Base-by-base conservation (phyloP, 192 early-diverging fungal species). In the Chytriomyces hyalinus region DNA sequence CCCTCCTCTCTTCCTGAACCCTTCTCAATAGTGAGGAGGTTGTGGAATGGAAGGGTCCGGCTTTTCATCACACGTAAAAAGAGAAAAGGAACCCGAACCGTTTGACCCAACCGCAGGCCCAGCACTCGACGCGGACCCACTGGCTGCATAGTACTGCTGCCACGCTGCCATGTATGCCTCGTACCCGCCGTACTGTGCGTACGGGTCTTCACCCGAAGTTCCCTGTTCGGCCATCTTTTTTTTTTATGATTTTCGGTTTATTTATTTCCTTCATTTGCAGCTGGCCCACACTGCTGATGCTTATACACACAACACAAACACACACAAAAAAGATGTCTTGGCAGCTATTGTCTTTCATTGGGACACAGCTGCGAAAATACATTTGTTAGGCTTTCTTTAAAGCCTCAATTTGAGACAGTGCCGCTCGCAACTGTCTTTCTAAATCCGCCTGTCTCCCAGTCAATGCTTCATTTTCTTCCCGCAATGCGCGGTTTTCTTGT, bases 141-240 rank as follows among this genome's bases (percentile, higher is more conserved):
- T 51, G 8, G 48, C n/a, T 17, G 69, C 49, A 26, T 71, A 71
- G 69, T 71, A 71, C 15, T 50, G 51, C 8, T n/a, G 22, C 69
- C 69, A 71, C 24, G 50, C 50, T n/a, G 69, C 69, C 20, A 49
- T 57, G 50, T 71, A 71, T 17, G 69, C 69, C 48, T 71, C 69
- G 51, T 71, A 71, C n/a, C 69, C 69, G 57, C 69, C 69, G 69
- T 71, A 71, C 69, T 71, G 69, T 15, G 69, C 69, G 50, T 71
- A 71, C 15, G 69, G 69, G 36, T 71, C 69, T 26, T 71, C 69
- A 8, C 24, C 50, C 28, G 28, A 36, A 36, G 28, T 36, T 36
- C 28, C 28, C 28, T 36, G 28, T 36, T 36, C 28, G 28, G 28
- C 28, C 28, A 36, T 36, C 28, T 36, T 36, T 36, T 36, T 36